Conservation (phyloP, 805 yeast species). For the Metschnikowia gelsemii region DNA sequence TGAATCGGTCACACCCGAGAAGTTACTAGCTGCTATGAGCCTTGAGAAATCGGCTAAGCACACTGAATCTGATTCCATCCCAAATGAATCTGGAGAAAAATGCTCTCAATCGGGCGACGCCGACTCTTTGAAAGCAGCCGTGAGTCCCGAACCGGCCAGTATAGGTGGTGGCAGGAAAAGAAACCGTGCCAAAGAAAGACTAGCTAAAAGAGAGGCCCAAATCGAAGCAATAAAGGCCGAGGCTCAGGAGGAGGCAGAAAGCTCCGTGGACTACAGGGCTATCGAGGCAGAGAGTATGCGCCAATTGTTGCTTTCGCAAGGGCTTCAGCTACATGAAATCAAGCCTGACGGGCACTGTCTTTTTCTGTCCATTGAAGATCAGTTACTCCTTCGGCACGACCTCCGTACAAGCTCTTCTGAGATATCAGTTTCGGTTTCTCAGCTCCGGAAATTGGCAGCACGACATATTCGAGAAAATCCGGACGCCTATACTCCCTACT, state of each 20-base stretch:
- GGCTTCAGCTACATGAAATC: slow-evolving; percentile 63
- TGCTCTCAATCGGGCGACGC: not conserved
- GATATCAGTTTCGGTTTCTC: slow-evolving; percentile 43
- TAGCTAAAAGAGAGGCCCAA: slow-evolving; percentile 74
- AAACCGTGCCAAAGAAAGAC: slow-evolving; percentile 81
- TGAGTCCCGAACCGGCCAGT: slow-evolving; percentile 24
- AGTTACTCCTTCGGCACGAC: slow-evolving; percentile 55
- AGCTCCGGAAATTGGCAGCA: slow-evolving; percentile 65
- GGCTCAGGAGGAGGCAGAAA: slow-evolving; percentile 69
- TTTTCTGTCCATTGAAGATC: slow-evolving; percentile 83
- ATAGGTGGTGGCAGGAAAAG: slow-evolving; percentile 43
- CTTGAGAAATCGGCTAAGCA: slow-evolving; percentile 9
- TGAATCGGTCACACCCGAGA: slow-evolving; percentile 59
- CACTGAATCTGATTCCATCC: not conserved
- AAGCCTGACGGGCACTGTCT: slow-evolving; percentile 93
- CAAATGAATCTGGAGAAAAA: not conserved
- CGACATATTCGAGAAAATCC: slow-evolving; percentile 60
- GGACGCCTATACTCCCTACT: slow-evolving; percentile 74
- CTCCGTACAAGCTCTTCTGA: slow-evolving; percentile 4
- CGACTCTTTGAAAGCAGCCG: not conserved
- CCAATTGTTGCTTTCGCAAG: slow-evolving; percentile 47
- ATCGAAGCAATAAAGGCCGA: slow-evolving; percentile 59
- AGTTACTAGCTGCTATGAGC: slow-evolving; percentile 40
- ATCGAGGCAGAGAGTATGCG: slow-evolving; percentile 70
- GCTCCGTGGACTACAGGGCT: slow-evolving; percentile 63